These are phyloP conservation scores for Ophiostoma sp. DNA, from an alignment of 2,329 filamentous ascomycete species.

Conservation along the genomic window DNA sequence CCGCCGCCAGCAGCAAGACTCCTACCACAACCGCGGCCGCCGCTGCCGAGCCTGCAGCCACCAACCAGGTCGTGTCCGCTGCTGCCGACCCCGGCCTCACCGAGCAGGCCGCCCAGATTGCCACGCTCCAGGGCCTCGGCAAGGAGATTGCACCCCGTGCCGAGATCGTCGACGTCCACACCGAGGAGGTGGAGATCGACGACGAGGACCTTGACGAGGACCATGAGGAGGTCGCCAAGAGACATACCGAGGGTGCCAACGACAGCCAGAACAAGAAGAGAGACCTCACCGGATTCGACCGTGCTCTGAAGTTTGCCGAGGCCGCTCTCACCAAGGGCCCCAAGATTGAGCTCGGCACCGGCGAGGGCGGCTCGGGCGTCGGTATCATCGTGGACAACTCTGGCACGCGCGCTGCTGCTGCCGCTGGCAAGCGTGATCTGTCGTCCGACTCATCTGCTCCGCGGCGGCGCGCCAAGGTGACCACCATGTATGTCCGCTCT, in stretches of 20 bases:
- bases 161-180: conserved; percentile 26
- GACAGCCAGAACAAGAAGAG: conserved; percentile 35
- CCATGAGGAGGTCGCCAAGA: background rate
- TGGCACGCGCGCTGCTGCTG: conserved; percentile 19
- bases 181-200: conserved; percentile 28
- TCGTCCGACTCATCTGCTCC: conserved; percentile 12
- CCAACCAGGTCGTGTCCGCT: conserved; percentile 11
- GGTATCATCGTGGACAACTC: conserved; percentile 35
- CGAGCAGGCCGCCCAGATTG: conserved; percentile 38
- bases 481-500: conserved; percentile 44
- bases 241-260: conserved; percentile 23
- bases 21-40: conserved; percentile 16
- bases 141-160: conserved; percentile 44
- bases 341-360: conserved; percentile 45
- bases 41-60: conserved; percentile 14
- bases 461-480: conserved; percentile 40
- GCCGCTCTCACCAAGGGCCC: conserved; percentile 42
- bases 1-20: background rate
- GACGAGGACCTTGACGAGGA: background rate
- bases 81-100: conserved; percentile 16
- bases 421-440: conserved; percentile 26
- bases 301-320: conserved; percentile 43
- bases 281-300: conserved; percentile 43
- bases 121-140: conserved; percentile 43
- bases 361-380: conserved; percentile 38